phyloP scores from a whole-genome alignment of 345 rosid species.

The Aegle marmelos region DNA sequence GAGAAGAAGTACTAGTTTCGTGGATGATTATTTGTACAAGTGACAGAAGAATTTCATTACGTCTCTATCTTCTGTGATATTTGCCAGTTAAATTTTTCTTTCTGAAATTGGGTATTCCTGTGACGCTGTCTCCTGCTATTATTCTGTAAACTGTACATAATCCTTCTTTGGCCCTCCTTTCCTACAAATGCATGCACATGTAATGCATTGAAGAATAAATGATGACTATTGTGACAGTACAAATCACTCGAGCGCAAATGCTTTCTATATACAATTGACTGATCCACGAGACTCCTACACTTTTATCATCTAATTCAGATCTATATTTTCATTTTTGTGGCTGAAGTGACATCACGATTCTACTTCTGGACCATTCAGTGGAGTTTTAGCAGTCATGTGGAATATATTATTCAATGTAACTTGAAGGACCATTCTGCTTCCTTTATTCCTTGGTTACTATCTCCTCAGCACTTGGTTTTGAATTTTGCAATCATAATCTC shows the following conservation, averaged over 20 bases:
- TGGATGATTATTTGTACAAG: neutral
- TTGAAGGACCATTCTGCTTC: constrained; percentile 1
- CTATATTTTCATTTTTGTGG: neutral
- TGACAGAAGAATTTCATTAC: neutral
- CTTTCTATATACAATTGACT: neutral
- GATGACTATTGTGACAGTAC: neutral
- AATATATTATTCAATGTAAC: neutral
- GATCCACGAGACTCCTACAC: constrained; percentile 11
- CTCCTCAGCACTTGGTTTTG: neutral
- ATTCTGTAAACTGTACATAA: neutral
- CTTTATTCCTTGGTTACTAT: neutral
- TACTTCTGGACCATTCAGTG: neutral
- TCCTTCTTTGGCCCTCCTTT: neutral
- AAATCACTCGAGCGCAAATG: neutral
- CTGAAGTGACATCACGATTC: neutral
- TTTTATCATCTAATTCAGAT: neutral
- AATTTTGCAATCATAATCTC: neutral
- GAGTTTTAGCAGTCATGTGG: neutral
- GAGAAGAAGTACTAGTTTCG: neutral
- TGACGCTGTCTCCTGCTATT: neutral
- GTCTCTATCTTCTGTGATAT: neutral
- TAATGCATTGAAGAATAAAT: neutral
- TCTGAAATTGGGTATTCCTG: neutral
- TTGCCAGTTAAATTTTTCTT: neutral
- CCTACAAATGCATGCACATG: neutral